Evolutionary conservation across 2,329 filamentous ascomycete species (phyloP), one percentile per base, ranked within the genome.

Genomic region (Cyphellophora attinorum): DNA sequence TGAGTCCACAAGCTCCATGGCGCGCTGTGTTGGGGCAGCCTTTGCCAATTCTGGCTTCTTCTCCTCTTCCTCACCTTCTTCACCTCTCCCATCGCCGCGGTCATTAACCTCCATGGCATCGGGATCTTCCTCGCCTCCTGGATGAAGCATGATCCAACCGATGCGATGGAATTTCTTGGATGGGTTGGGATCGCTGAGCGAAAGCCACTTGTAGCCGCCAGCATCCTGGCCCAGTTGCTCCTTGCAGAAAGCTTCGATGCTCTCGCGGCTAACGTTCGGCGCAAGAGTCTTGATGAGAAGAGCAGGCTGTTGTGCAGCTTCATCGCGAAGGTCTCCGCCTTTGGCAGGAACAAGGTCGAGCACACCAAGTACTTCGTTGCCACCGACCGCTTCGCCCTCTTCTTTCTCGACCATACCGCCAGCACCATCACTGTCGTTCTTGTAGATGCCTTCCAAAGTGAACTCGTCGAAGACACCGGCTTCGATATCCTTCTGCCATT

Each of bases 271-370:
- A 44, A 98, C 91, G 39, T 93, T 93, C 5, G 91, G 91, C 4
- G 91, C 89, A 52, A 98, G 86, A 0, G 91, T 98, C 66, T 98
- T 98, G 68, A 98, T 95, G 30, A 98, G 74, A 12, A 98, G 70
- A 0, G 93, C 94, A 11, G 91, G 91, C 56, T 93, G 85, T 46
- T 81, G 79, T 19, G 91, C 73, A 31, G 81, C 83, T 47, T 94
- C 88, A 53, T 98, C 91, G 23, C 85, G 79, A 33, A 96, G 73
- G 45, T 96, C 89, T 31, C 83, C 85, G 17, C 83, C 85, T 45
- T 76, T 77, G 27, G 79, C 79, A 19, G 91, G 86, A 11, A 96
- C 74, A 31, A 96, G 67, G 56, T 96, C 91, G 30, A 89, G 81
- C 25, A 96, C 88, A 33, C 89, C 86, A 16, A 96, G 70, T 3